Conservation (phyloP, 768 basidiomycete genomes). For the Melanogaster broomeanus region DNA sequence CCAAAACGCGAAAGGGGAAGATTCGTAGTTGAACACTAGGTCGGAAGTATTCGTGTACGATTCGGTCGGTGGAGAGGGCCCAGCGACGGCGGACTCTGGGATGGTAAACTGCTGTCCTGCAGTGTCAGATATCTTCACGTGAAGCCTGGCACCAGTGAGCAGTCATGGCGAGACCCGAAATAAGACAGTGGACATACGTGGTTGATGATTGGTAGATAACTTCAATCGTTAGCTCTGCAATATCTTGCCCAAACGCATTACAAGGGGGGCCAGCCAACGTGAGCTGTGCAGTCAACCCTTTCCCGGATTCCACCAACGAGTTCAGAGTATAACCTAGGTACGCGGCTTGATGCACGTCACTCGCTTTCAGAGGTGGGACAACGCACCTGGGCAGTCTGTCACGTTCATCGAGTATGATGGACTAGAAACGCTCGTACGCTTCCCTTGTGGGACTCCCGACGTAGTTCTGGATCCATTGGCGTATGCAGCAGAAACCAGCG, state of each 20-base stretch:
- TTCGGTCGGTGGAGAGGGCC: slow-evolving; percentile 34
- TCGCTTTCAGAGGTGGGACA: neutral
- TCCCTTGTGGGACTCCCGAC: neutral
- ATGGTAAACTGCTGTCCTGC: slow-evolving; percentile 60
- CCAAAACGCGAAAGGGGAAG: slow-evolving; percentile 71
- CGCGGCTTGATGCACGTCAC: neutral
- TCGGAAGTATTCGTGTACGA: slow-evolving; percentile 46
- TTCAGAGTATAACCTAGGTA: slow-evolving; percentile 51
- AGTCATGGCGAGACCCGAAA: neutral
- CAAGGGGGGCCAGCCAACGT: slow-evolving; percentile 53
- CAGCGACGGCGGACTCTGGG: slow-evolving; percentile 47
- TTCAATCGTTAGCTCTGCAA: slow-evolving; percentile 53
- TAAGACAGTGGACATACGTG: slow-evolving; percentile 29
- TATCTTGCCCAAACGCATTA: slow-evolving; percentile 60
- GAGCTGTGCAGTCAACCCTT: slow-evolving; percentile 53
- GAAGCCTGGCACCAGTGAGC: slow-evolving; percentile 42
- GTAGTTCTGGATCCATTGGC: neutral
- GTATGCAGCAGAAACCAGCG: neutral
- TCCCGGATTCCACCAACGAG: slow-evolving; percentile 39
- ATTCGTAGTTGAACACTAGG: slow-evolving; percentile 61
- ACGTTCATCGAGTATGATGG: slow-evolving; percentile 10
- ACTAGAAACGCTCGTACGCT: neutral
- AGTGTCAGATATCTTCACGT: slow-evolving; percentile 63
- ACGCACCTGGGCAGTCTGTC: slow-evolving; percentile 12
- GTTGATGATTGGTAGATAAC: slow-evolving; percentile 58